phyloP scores from a whole-genome alignment of 345 rosid species.

The Hibiscus syriacus region DNA sequence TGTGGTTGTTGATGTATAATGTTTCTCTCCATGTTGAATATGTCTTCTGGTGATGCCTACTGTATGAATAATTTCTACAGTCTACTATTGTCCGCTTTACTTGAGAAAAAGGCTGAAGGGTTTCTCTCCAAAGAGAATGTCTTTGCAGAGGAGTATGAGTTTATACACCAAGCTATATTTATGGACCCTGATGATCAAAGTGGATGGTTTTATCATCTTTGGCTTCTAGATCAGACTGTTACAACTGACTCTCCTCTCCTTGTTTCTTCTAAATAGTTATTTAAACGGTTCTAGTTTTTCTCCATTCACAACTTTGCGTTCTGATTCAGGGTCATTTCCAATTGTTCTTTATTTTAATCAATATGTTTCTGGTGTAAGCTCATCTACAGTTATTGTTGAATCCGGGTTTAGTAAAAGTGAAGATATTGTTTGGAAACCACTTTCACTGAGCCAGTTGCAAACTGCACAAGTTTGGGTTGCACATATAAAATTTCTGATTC shows the following conservation, averaged over 20 bases:
- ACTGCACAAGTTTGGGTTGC: constrained; percentile 62
- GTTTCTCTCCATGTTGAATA: neutral
- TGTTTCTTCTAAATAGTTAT: too few species aligned
- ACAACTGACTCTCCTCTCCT: constrained; percentile 55
- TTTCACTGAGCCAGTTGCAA: constrained; percentile 28
- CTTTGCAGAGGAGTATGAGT: constrained; percentile 56
- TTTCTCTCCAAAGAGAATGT: constrained; percentile 43
- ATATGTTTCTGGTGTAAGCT: constrained; percentile 63
- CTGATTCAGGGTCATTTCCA: constrained; percentile 46
- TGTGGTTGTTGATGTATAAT: neutral
- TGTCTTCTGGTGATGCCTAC: neutral
- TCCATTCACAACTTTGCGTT: constrained; percentile 23
- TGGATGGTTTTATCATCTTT: constrained; percentile 96
- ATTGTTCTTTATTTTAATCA: constrained; percentile 71
- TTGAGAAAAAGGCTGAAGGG: constrained; percentile 45
- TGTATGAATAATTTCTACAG: constrained; percentile 37
- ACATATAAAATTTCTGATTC: constrained; percentile 28
- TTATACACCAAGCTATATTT: constrained; percentile 69
- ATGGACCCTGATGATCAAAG: constrained; percentile 92
- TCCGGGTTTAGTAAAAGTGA: constrained; percentile 26
- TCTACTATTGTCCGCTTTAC: constrained; percentile 59
- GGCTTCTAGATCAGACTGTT: constrained; percentile 90
- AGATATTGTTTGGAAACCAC: constrained; percentile 59
- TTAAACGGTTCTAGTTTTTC: constrained; percentile 21
- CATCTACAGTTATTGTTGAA: constrained; percentile 43